These are phyloP conservation scores for Lyophyllum decastes DNA, from an alignment of 768 basidiomycete genomes.

Conservation along the genomic window DNA sequence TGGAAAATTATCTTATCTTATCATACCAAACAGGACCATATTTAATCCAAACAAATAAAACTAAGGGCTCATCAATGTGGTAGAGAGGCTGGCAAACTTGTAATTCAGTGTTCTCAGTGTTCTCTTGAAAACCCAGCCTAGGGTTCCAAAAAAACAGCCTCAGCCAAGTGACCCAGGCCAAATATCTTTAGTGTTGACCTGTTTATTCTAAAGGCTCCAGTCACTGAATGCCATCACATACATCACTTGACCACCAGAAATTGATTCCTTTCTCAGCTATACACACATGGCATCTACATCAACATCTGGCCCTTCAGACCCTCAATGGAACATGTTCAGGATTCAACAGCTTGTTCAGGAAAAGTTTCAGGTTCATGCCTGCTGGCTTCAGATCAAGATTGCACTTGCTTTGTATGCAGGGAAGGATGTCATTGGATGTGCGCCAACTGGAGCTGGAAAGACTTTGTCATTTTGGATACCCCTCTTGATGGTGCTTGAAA, in stretches of 20 bases:
- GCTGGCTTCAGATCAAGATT: neutral
- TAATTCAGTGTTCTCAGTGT: neutral
- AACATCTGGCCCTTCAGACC: neutral
- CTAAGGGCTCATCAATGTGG: neutral
- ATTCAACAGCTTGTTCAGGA: neutral
- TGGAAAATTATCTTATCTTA: neutral
- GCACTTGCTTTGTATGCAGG: neutral
- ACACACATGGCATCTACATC: too few relatives aligned
- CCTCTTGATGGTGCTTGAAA: conserved; percentile 18
- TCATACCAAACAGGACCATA: neutral
- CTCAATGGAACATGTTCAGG: neutral
- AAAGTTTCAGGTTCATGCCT: neutral
- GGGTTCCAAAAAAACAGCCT: neutral
- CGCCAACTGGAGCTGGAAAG: conserved; percentile 21
- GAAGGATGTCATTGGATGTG: conserved; percentile 20
- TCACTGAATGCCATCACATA: too few relatives aligned
- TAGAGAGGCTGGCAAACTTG: conserved; percentile 6
- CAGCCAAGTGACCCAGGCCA: neutral
- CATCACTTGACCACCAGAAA: neutral
- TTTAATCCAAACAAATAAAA: conserved; percentile 2
- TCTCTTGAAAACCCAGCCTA: neutral
- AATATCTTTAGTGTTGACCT: neutral
- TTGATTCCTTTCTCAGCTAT: too few relatives aligned
- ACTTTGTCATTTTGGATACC: conserved; percentile 22
- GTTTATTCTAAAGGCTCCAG: too few relatives aligned